Evolutionary conservation across 2,329 filamentous ascomycete genomes (phyloP).

Genomic region (Botrytis deweyae): DNA sequence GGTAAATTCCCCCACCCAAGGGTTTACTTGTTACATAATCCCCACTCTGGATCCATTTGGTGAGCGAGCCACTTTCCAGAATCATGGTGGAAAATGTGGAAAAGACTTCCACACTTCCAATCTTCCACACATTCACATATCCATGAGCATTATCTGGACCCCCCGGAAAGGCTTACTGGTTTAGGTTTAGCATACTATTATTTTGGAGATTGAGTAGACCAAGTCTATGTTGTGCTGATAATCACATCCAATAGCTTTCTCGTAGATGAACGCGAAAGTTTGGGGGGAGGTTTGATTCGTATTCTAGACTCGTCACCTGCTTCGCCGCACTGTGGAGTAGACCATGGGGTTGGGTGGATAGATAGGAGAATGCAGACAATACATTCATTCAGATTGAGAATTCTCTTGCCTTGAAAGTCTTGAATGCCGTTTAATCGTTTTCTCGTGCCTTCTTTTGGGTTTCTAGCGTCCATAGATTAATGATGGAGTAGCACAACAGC

Average conservation of each 20-base stretch:
- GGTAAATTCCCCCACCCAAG: background rate
- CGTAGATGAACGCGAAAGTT: background rate
- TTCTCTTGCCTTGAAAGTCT: background rate
- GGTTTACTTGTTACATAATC: background rate
- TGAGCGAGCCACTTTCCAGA: conserved; percentile 16
- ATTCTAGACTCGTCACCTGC: conserved; percentile 13
- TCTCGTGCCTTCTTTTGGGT: background rate
- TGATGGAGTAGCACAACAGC: background rate
- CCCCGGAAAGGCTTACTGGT: background rate
- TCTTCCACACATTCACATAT: background rate
- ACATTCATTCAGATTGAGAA: background rate
- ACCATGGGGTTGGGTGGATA: background rate
- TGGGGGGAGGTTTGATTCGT: background rate
- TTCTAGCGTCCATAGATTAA: background rate
- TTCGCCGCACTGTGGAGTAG: conserved; percentile 5
- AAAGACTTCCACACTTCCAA: background rate
- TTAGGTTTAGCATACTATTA: background rate
- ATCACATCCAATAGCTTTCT: background rate
- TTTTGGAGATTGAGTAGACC: background rate
- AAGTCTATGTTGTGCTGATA: background rate
- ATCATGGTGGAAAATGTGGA: conserved; percentile 1
- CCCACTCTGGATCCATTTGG: background rate
- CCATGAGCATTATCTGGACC: background rate
- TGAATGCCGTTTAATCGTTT: background rate
- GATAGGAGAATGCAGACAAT: background rate